Percentiles rank a stretch among this genome's conserved stretches.
These are phyloP conservation scores for Raphanus sativus DNA, from an alignment of 345 rosid species.

Conservation along the genomic window DNA sequence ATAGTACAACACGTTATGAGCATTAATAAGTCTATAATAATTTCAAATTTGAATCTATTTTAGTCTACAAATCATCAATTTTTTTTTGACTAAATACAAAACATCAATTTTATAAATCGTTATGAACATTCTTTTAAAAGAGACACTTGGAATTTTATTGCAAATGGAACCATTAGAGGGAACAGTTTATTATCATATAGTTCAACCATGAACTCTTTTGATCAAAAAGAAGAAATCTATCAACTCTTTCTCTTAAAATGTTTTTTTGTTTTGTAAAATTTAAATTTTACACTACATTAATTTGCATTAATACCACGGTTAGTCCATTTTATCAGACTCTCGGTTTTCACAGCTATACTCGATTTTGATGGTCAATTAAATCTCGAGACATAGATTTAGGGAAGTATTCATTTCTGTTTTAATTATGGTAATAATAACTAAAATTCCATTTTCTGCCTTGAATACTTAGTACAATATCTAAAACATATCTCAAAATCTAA, in stretches of 20 bases:
- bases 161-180: too few relatives aligned
- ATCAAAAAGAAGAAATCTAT: too few relatives aligned
- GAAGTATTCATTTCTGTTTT: neutral
- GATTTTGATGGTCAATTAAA: neutral
- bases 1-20: too few relatives aligned
- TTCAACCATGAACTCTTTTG: too few relatives aligned
- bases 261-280: too few relatives aligned
- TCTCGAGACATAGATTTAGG: neutral
- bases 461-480: conserved; percentile 7
- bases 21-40: neutral
- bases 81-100: too few relatives aligned
- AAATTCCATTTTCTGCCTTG: neutral
- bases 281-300: too few relatives aligned
- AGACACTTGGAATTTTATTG: too few relatives aligned
- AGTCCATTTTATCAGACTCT: too few relatives aligned
- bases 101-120: neutral
- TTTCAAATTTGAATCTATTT: neutral
- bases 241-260: too few relatives aligned
- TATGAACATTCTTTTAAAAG: neutral
- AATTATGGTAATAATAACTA: neutral
- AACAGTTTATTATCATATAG: too few relatives aligned
- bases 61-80: neutral
- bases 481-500: conserved; percentile 19
- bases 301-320: too few relatives aligned
- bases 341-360: neutral